Evolutionary conservation across 2,329 filamentous ascomycete species (phyloP), one percentile per base, ranked within the genome.

Genomic region (Ascochyta koolunga): DNA sequence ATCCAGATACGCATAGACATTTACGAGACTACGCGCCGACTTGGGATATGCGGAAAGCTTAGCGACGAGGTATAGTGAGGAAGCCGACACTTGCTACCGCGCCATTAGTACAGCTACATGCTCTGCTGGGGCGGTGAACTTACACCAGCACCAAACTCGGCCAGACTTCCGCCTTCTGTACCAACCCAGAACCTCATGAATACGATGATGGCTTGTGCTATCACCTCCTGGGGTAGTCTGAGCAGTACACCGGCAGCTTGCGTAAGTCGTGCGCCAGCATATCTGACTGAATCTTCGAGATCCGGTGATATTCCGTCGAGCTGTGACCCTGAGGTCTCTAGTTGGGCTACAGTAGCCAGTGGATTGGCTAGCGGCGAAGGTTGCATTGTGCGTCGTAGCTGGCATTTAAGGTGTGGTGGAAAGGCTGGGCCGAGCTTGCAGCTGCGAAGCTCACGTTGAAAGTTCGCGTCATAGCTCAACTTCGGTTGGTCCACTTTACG

Each of bases 241-340:
- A 99, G 82, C 16, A 98, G 83, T 44, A 96, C 82, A 25, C 90
- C 90, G 10, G 90, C 89, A 19, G 88, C 86, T 75, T 95, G 90
- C 3, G 89, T 90, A 37, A 93, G 83, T 63, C 84, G 84, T 70
- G 89, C 86, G 31, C 88, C 87, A 48, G 87, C 82, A 72, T 87
- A 89, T 65, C 89, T 87, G 59, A 93, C 80, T 58, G 84, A 83
- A 68, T 89, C 86, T 72, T 90, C 89, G 13, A 93, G 79, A 60
- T 91, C 86, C 27, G 77, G 76, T 1, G 90, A 88, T 2, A 93
- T 68, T 39, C 80, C 79, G 65, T 83, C 79, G 73, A 66, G 79
- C 72, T 76, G 85, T 74, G 76, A 86, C 72, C 54, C 82, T 72
- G 62, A 83, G 69, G 66, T 83, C 77, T 69, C 81, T 71, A 95